Base-by-base conservation (phyloP, 257 asterid genomes). In the Petrea volubilis region DNA sequence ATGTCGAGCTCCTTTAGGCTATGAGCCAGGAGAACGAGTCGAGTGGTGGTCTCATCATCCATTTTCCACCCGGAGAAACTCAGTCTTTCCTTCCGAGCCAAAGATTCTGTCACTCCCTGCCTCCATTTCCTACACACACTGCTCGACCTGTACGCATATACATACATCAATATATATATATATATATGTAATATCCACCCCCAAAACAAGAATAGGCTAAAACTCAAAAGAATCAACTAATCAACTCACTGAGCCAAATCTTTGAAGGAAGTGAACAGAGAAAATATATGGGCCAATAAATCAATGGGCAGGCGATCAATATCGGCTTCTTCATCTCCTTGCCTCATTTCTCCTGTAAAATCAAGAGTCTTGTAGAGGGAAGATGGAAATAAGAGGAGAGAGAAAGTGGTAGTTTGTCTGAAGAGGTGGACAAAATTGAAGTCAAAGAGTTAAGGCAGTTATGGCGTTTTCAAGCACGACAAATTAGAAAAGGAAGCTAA, bases 41-140 rank as follows among this genome's bases (percentile, higher is more conserved):
- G 92, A 55, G 92, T 78, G 12, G 91, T 85, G 56, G 96, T 83
- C 47, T 89, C 93, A 38, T 91, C 97, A 23, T 91, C 89, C 85
- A 85, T 85, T 79, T 86, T 89, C 97, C 98, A 91, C 2, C 96
- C 96, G 5, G 97, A 87, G 73, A 89, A 91, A 69, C 95, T 89
- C 77, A 91, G 73, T 7, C 34, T 82, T 36, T 89, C 89, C 70
- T 81, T 86, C 80, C 90, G 73, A 7, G 83, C 91, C 83, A 89
- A 68, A 4, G 96, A 91, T 41, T 93, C 96, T 68, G 72, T 81
- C 77, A 86, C 95, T 41, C 93, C 91, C 50, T 91, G 97, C 78
- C 92, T 83, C 97, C 97, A 93, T 86, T 87, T 91, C 79, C 84
- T 64, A 66, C 96, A 81, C 75, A 87, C 97, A 1, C 85, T 73